Percentiles rank a stretch among this genome's conserved stretches.
Evolutionary conservation across 306 rosid genomes (phyloP).

Genomic region (Quercus aquifolioides): DNA sequence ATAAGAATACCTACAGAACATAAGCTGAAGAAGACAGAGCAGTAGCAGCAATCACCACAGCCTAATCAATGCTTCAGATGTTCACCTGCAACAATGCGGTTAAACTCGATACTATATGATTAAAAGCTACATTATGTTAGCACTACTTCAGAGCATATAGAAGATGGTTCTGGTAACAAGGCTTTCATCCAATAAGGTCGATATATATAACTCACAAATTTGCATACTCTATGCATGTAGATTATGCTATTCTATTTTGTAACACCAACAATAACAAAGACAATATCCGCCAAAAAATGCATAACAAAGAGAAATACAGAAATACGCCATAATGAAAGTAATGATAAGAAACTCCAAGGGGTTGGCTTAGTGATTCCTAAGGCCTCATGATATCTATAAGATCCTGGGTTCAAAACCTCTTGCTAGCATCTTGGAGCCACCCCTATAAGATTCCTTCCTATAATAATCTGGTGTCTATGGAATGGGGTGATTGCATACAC

Average conservation of each 20-base stretch:
- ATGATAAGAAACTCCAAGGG: no score
- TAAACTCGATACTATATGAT: not conserved
- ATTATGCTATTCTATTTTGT: not conserved
- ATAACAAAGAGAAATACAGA: no score
- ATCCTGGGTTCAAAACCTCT: no score
- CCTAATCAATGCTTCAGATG: constrained; percentile 94
- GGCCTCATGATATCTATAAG: no score
- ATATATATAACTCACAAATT: not conserved
- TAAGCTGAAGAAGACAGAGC: constrained; percentile 96
- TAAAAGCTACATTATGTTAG: not conserved
- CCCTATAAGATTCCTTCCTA: no score
- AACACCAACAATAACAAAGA: no score
- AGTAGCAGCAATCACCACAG: constrained; percentile 93
- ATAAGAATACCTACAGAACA: constrained; percentile 81
- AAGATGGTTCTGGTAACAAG: not conserved
- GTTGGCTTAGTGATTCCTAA: no score
- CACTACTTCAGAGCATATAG: not conserved
- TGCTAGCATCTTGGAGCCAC: no score
- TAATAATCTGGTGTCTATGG: no score
- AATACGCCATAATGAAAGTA: no score
- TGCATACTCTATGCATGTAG: not conserved
- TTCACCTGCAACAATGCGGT: constrained; percentile 56
- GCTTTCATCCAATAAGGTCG: not conserved
- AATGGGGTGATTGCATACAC: no score
- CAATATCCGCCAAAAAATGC: no score